Evolutionary conservation across 1,284 basidiomycete species (phyloP), one percentile per base, ranked within the genome.

Genomic region (Boletus holoroseus): DNA sequence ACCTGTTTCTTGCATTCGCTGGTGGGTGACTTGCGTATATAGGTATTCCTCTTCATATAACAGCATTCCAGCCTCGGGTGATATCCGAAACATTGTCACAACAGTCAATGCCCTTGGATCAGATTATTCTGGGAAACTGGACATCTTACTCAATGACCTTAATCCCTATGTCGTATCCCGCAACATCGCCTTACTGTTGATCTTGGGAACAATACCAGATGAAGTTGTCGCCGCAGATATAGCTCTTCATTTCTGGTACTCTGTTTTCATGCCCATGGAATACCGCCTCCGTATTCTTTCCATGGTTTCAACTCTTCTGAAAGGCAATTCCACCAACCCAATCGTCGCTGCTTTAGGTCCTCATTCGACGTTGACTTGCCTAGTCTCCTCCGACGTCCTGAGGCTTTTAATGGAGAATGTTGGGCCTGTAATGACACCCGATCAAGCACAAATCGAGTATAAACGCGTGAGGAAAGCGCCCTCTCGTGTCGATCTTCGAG

Each of bases 161-260:
- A 43, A 41, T 27, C 48, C 59, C 53, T 5, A 32, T 52, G 2
- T 64, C 15, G 60, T 64, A 15, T 57, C 63, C 13, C 69, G 75
- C 16, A 76, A 75, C 42, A 53, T 74, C 2, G 15, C 70, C 0
- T 46, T 76, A 7, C 68, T 76, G 12, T 50, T 68, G n/a, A 64
- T 75, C 38, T 63, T 76, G 11, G 68, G 70, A 5, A 62, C 56
- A 24, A 55, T 66, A 34, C 50, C 58, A 4, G 66, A 69, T 28
- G 57, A 57, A 32, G 47, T 11, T 15, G 22, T 58, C 5, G 72
- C 70, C 1, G 71, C 68, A 4, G 75, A 76, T 42, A 58, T 70
- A 3, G 73, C 73, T 5, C 64, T 76, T 20, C 75, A 76, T 50
- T 67, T 71, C 39, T 75, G 73, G 72, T 74, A 73, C 43, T 76